Percentiles rank a stretch among this genome's conserved stretches.
Evolutionary conservation across 805 yeast species (phyloP).

Genomic region (Priceomyces carsonii): DNA sequence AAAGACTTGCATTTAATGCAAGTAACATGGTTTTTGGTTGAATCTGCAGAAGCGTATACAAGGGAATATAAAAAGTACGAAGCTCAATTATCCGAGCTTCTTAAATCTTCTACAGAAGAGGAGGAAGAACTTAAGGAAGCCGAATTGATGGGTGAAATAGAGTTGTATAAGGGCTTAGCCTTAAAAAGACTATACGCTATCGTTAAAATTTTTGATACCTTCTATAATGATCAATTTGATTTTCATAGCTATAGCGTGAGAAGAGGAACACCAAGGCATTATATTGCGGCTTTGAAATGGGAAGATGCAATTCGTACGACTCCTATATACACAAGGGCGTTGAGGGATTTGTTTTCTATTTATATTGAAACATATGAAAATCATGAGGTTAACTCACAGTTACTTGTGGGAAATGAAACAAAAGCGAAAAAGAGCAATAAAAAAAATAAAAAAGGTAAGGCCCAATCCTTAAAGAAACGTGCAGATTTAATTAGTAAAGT

Average conservation of each 20-base stretch:
- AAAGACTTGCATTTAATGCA: slow-evolving; percentile 87
- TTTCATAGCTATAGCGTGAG: slow-evolving; percentile 92
- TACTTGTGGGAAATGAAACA: slow-evolving; percentile 15
- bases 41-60: slow-evolving; percentile 79
- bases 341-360: slow-evolving; percentile 61
- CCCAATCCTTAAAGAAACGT: slow-evolving; percentile 48
- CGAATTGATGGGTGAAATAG: slow-evolving; percentile 43
- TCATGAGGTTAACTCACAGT: slow-evolving; percentile 13
- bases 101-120: slow-evolving; percentile 17
- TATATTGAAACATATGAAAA: slow-evolving; percentile 46
- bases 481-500: slow-evolving; percentile 52
- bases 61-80: slow-evolving; percentile 49
- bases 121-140: slow-evolving; percentile 25
- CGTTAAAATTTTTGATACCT: slow-evolving; percentile 66
- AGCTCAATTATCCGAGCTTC: slow-evolving; percentile 14
- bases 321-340: slow-evolving; percentile 71
- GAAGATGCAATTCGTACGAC: slow-evolving; percentile 70
- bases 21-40: slow-evolving; percentile 84
- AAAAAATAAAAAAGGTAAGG: slow-evolving; percentile 58
- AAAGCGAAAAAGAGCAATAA: slow-evolving; percentile 35
- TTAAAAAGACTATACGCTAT: slow-evolving; percentile 75
- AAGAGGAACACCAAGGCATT: slow-evolving; percentile 86
- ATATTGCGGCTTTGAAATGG: slow-evolving; percentile 77
- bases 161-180: slow-evolving; percentile 65
- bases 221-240: slow-evolving; percentile 83